These are phyloP conservation scores for Stemphylium beticola DNA, from an alignment of 2,329 filamentous ascomycete genomes.

Conservation along the genomic window DNA sequence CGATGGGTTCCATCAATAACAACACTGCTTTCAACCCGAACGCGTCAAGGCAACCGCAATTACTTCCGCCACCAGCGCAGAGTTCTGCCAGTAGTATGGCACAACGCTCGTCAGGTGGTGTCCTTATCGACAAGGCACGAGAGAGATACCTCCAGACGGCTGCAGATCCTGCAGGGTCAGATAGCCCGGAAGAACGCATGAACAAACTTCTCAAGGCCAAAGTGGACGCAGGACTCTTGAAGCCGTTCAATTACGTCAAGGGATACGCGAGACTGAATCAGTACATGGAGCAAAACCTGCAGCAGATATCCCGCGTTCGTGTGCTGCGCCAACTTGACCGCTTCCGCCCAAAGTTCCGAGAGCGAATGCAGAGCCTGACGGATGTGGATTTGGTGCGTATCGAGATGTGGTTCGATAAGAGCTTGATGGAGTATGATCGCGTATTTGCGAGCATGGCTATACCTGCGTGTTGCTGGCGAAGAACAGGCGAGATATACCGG, in stretches of 20 bases:
- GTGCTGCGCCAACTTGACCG: conserved; percentile 90
- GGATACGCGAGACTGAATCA: conserved; percentile 88
- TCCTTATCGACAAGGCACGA: conserved; percentile 72
- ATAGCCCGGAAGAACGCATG: conserved; percentile 92
- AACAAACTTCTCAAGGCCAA: conserved; percentile 92
- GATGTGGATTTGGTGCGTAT: conserved; percentile 94
- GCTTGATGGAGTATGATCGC: conserved; percentile 95
- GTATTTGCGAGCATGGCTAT: conserved; percentile 99
- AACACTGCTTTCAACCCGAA: conserved; percentile 44
- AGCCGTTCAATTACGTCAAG: conserved; percentile 98
- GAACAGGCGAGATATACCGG: conserved; percentile 95
- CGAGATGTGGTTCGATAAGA: conserved; percentile 99
- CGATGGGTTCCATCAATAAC: conserved; percentile 49
- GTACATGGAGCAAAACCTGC: conserved; percentile 91
- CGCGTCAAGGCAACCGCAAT: conserved; percentile 55
- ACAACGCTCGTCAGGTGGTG: conserved; percentile 65
- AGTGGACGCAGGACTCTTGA: conserved; percentile 91
- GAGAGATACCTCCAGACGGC: conserved; percentile 96
- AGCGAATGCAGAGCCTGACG: conserved; percentile 89
- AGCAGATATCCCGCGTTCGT: conserved; percentile 81
- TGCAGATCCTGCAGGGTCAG: conserved; percentile 85
- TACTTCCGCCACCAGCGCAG: conserved; percentile 52
- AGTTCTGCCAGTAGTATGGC: conserved; percentile 61
- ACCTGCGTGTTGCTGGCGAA: conserved; percentile 94
- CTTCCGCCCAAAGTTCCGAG: conserved; percentile 93